Base-by-base conservation (phyloP, 2,329 filamentous ascomycete genomes). In the Cladophialophora exuberans region DNA sequence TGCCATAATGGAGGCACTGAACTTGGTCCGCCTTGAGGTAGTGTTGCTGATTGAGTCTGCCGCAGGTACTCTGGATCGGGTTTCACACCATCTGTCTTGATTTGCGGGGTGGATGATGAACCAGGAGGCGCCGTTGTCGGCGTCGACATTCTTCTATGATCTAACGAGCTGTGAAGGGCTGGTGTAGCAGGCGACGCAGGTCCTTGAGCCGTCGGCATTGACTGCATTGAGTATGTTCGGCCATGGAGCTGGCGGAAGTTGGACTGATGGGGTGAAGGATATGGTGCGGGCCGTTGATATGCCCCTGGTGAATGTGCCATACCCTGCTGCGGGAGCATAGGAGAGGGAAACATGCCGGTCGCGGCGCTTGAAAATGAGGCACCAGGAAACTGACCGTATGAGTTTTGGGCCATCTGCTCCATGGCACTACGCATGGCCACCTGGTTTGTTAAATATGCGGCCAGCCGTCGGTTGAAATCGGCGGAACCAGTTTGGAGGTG, bases 401-500 rank as follows among this genome's bases (percentile, higher is more conserved):
- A 70, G 28, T 70, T 69, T 30, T 66, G 68, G 30, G 78, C 71
- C 39, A 73, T 72, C 52, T 78, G 72, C 39, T 75, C 74, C 23
- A 81, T 69, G 7, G 73, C 77, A 60, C 73, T 76, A 51, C 82
- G 72, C 61, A 83, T 79, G n/a, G 75, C 80, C n/a, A 81, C 73
- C 61, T 85, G 79, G 47, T 77, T 80, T 2, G 79, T 77, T 15
- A 85, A 71, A 65, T 83, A 84, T 18, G 81, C 78, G 31, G 83
- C 82, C 3, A 88, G 72, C 35, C 83, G 77, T 23, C 80, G 76
- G 66, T 87, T 87, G 68, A 88, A 81, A 57, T 84, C 80, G 22
- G 78, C 70, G 1, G 83, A 84, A 13, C 75, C 76, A 1, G 82
- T 86, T 62, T 84, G 79, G 55, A 88, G 73, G 63, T 86, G 81